Evolutionary conservation across 2,329 filamentous ascomycete genomes (phyloP).

Genomic region (Aspergillus vadensis): DNA sequence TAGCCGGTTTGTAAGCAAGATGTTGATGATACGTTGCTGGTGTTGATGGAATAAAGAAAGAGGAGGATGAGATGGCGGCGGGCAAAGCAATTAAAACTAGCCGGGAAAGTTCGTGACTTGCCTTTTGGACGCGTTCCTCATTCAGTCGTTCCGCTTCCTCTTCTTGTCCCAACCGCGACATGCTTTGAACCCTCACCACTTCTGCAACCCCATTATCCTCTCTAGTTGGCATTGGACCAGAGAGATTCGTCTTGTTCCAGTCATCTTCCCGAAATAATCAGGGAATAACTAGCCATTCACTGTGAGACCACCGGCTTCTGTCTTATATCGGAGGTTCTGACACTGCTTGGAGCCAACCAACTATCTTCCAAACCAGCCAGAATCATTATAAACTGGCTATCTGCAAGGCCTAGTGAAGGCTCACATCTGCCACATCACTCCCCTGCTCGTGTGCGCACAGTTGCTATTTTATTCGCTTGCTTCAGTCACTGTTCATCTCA

Average conservation of each 20-base stretch:
- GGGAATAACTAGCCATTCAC: neutral
- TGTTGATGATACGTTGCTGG: neutral
- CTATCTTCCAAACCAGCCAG: neutral
- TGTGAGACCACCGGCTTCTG: neutral
- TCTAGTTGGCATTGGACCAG: neutral
- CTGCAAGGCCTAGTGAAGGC: neutral
- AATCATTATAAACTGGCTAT: neutral
- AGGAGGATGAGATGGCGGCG: neutral
- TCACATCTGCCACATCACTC: neutral
- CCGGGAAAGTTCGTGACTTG: conserved; percentile 16
- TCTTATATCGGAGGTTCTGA: conserved; percentile 2
- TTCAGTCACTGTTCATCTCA: neutral
- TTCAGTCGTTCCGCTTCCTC: conserved; percentile 19
- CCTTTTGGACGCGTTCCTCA: conserved; percentile 16
- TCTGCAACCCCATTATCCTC: neutral
- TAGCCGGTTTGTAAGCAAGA: neutral
- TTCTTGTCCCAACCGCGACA: conserved; percentile 13
- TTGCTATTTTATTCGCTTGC: neutral
- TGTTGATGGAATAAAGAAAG: neutral
- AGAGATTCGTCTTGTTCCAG: neutral
- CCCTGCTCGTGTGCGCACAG: neutral
- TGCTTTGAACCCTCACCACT: conserved; percentile 7
- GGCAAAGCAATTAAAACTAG: conserved; percentile 3
- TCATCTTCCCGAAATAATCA: neutral
- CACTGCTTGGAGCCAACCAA: neutral